Evolutionary conservation across 2,329 filamentous ascomycete genomes (phyloP).

Genomic region (Sphaceloma murrayae): DNA sequence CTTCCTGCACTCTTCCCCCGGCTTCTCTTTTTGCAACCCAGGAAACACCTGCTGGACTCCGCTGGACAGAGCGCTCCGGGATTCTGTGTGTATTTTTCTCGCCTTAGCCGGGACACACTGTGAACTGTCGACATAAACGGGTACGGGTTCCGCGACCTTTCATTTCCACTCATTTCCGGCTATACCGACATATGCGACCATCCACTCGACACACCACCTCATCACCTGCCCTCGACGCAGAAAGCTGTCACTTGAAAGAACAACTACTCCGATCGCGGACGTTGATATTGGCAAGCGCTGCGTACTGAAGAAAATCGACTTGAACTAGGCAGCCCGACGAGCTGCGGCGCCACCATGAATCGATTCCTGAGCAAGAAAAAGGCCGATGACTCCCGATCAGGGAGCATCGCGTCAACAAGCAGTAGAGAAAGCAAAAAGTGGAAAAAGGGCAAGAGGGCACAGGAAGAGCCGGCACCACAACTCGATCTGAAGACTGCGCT

Average conservation of each 20-base stretch:
- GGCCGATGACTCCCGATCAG: conserved; percentile 47
- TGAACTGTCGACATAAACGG: background rate
- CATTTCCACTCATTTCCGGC: conserved; percentile 14
- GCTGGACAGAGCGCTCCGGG: background rate
- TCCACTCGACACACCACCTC: background rate
- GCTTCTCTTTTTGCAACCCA: too few relatives aligned
- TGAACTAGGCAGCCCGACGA: background rate
- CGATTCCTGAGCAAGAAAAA: conserved; percentile 67
- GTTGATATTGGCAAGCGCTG: background rate
- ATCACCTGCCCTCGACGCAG: too few relatives aligned
- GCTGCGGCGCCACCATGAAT: conserved; percentile 50
- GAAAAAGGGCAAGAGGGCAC: conserved; percentile 41
- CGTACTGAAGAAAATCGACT: too few relatives aligned
- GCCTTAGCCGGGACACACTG: too few relatives aligned
- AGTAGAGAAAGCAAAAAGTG: conserved; percentile 24
- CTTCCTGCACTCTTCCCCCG: too few relatives aligned
- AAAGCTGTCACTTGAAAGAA: too few relatives aligned
- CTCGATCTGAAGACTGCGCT: conserved; percentile 66
- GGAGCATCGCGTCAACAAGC: conserved; percentile 11
- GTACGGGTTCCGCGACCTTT: conserved; percentile 2
- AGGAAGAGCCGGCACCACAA: conserved; percentile 49
- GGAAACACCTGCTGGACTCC: background rate
- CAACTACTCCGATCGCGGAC: background rate
- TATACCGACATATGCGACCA: conserved; percentile 2
- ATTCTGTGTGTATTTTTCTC: too few relatives aligned